A percentile compares a stretch with the other conserved stretches of the same genome.
These are phyloP conservation scores for Anisodus tanguticus DNA, from an alignment of 257 asterid genomes.

Conservation along the genomic window DNA sequence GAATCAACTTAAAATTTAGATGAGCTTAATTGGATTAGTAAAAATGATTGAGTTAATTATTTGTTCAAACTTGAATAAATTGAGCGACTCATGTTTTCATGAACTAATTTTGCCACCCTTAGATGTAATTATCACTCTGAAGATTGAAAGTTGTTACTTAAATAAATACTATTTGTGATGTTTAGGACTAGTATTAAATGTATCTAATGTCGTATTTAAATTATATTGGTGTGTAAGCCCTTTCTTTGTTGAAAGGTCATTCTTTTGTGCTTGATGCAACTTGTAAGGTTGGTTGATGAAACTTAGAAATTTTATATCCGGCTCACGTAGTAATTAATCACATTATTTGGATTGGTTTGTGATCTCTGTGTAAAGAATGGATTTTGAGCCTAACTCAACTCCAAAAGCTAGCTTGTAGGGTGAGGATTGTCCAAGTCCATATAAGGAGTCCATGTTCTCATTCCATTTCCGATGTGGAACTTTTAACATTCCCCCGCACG, in stretches of 20 bases:
- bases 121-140: background rate
- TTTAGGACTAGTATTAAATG: background rate
- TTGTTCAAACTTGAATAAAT: background rate
- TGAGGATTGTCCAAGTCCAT: no score
- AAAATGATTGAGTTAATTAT: background rate
- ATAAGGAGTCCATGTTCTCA: no score
- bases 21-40: background rate
- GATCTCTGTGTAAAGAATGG: background rate
- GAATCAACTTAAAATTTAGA: background rate
- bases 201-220: background rate
- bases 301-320: background rate
- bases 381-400: no score
- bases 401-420: no score
- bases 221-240: background rate
- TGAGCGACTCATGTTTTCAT: background rate
- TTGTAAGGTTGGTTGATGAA: background rate
- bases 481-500: no score
- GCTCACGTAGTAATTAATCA: background rate
- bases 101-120: background rate
- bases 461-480: no score
- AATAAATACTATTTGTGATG: background rate
- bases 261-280: background rate
- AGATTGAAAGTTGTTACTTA: background rate
- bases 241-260: constrained; percentile 13
- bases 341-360: background rate